Evolutionary conservation across 495 filamentous ascomycete species (phyloP), one percentile per base, ranked within the genome.

Genomic region (Saxophila tyrrhenica): DNA sequence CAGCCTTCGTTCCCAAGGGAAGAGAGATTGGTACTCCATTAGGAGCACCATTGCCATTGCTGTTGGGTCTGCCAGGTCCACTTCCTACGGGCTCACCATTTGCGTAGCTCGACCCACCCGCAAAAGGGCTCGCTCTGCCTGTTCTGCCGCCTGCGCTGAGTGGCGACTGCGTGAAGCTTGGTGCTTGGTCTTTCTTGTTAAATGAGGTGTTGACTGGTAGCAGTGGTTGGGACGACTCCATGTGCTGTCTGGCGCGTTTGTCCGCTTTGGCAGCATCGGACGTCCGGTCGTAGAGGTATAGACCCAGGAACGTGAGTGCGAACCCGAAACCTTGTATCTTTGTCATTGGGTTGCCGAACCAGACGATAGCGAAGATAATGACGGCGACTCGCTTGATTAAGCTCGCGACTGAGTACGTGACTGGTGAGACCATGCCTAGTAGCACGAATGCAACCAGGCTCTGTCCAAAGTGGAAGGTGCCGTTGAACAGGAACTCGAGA

Each of bases 321-420:
- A 99, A 95, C 21, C 92, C 92, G 45, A 84, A 71, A 9, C 79
- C 88, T 69, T 99, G 92, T 38, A 92, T 65, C 8, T 72, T 71
- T 10, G 89, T 95, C 3, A 91, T 95, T 16, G 80, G 75, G 64
- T 81, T 94, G 49, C 89, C 86, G 72, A 96, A 99, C 91, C 91
- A 97, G 52, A 97, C 68, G 59, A 99, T 92, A 5, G 92, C 89
- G 60, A 92, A 86, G 49, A 89, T 78, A 63, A 99, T 95, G 58
- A 99, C 92, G 65, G 94, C 96, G 8, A 99, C 92, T 24, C 92
- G 84, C 69, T 99, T 99, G 58, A 97, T 89, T 46, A 99, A 74
- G 38, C 82, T 87, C 22, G 92, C 92, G 35, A 99, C 91, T 0
- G 87, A 94, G 73, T 99, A 99, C 1, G 94, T 96, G 29, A 99